Evolutionary conservation across 768 basidiomycete genomes (phyloP).

Genomic region (Lentinula detonsa): DNA sequence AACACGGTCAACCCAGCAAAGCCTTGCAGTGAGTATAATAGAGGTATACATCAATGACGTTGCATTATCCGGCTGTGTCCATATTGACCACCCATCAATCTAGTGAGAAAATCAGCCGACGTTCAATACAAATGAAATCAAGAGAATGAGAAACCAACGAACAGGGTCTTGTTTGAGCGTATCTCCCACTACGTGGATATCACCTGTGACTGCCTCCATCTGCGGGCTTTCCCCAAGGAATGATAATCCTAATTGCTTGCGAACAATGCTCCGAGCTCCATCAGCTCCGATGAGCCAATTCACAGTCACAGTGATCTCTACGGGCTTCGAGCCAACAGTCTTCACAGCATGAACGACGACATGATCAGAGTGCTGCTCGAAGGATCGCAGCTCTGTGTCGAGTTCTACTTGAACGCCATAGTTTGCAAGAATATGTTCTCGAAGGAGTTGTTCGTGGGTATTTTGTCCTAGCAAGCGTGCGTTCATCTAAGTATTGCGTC

Average conservation of each 20-base stretch:
- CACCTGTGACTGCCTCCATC: conserved; percentile 23
- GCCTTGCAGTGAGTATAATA: background rate
- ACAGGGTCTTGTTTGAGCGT: conserved; percentile 13
- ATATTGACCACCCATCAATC: conserved; percentile 10
- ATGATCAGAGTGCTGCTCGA: conserved; percentile 25
- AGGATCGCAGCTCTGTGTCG: conserved; percentile 23
- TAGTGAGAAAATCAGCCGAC: conserved; percentile 7
- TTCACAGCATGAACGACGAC: conserved; percentile 23
- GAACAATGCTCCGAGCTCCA: conserved; percentile 29
- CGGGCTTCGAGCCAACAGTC: conserved; percentile 14
- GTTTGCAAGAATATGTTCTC: conserved; percentile 17
- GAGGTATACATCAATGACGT: background rate
- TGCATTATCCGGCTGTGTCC: conserved; percentile 12
- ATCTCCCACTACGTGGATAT: conserved; percentile 20
- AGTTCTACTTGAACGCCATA: conserved; percentile 25
- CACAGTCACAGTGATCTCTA: conserved; percentile 20
- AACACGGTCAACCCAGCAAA: background rate
- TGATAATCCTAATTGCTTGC: conserved; percentile 32
- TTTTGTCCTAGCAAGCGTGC: conserved; percentile 19
- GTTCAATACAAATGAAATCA: background rate
- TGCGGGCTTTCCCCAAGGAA: conserved; percentile 35
- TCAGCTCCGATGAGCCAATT: conserved; percentile 36
- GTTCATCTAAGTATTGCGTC: conserved; percentile 11
- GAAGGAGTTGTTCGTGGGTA: conserved; percentile 23
- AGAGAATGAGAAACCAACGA: background rate